Evolutionary conservation across 352 stramenopile species (phyloP), one percentile per base, ranked within the genome.

Genomic region (Thalassiosira mediterranea): DNA sequence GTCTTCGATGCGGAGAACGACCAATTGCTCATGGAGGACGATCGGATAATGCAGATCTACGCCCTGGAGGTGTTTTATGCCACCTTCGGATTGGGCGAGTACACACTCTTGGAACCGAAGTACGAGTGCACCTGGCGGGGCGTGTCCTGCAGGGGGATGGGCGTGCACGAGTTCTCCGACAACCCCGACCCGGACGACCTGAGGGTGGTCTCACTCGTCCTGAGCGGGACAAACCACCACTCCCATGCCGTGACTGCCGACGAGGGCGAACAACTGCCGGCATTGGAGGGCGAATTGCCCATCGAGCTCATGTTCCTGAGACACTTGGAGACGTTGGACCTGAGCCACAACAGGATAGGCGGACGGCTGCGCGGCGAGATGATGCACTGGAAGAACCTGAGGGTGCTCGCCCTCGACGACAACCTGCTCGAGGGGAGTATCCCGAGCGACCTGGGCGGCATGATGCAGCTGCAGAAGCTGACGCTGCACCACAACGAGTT

Each of bases 401-500:
- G 40, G 28, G 52, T 61, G 5, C 26, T 61, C 40, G 32, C 26
- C 0, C 28, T 61, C 10, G 19, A 61, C 40, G 52, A 61, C 23
- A 61, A 61, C 40, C 52, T 46, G 40, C 40, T 61, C 28, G n/a
- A 57, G 15, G 63, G 63, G 44, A 13, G 42, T 4, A 72, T 72
- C 25, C 63, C 63, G 2, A 17, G 5, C 38, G 57, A 57, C 28
- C 46, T 76, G 8, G 66, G 66, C 1, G 19, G 51, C 5, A 13
- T 63, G 23, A 47, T 23, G 1, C 37, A 62, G 17, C 47, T 76
- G 3, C 56, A 68, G 38, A 76, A 76, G 38, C 34, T 76, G 19
- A 48, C 56, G 29, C 44, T 76, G 15, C 49, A 76, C 21, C 67
- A 76, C 67, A 76, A 76, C 44, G 8, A 64, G 23, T 76, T 76